Evolutionary conservation across 805 yeast genomes (phyloP), one percentile per base, ranked within the genome.

Genomic region (Lachancea sp.): DNA sequence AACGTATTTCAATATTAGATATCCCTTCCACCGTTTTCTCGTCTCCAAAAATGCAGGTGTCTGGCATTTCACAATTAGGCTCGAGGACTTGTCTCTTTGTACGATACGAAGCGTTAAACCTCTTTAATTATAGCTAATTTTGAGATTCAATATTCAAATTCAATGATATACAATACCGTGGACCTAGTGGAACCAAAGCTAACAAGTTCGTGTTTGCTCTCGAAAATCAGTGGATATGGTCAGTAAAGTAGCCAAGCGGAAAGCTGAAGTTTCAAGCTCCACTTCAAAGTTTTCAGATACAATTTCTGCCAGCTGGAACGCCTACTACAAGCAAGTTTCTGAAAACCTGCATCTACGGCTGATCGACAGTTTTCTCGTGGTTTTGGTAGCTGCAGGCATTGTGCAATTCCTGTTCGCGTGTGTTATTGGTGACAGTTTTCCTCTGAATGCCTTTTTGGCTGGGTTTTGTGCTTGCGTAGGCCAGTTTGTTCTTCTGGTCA

Each of bases 371-470:
- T 93, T 90, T 59, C 73, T 91, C 58, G 77, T 64, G 20, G 89
- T 85, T 53, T 67, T 91, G 47, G 90, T 91, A 15, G 65, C 71
- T 0, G 70, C 87, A 48, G 99, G 95, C 1, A 67, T 76, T 1
- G 65, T 85, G 25, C 98, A 93, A 67, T 88, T 89, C 60, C 68
- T 72, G 3, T 91, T 89, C 65, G 85, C 85, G 53, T 54, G 82
- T 35, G 49, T 88, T 12, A 78, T 89, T 38, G 95, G 97, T 41
- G 68, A 64, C 31, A 87, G 79, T 56, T 93, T 84, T 76, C 99
- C 99, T 15, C 93, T 93, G 76, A 93, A 93, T 67, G 98, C 96
- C 19, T 93, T 93, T 62, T 73, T 93, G 48, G 91, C 95, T 17
- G 98, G 98, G 1, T 93, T 93, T 62, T 77, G 84, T 45, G 72